Percentiles rank a stretch among this genome's conserved stretches.
Evolutionary conservation across 805 yeast species (phyloP).

Genomic region (Ogataea kodamae): DNA sequence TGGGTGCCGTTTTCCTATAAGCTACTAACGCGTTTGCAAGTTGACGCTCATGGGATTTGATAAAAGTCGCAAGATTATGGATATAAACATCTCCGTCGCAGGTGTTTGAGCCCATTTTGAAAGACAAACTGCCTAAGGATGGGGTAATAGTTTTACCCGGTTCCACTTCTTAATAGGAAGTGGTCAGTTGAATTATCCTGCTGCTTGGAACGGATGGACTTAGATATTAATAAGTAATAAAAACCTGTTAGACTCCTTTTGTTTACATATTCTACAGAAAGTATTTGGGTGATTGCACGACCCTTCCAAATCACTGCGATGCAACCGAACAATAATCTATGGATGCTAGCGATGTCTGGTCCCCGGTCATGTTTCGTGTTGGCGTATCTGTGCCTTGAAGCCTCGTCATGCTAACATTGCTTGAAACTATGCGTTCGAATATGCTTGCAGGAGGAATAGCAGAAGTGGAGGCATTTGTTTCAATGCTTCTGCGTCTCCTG

Average conservation of each 20-base stretch:
- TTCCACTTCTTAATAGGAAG: constrained; percentile 10
- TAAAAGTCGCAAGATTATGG: constrained; percentile 50
- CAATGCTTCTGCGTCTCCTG: constrained; percentile 34
- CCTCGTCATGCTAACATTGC: constrained; percentile 15
- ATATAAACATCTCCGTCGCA: constrained; percentile 58
- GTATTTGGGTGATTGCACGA: constrained; percentile 10
- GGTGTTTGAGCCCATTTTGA: constrained; percentile 28
- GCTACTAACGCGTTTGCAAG: constrained; percentile 57
- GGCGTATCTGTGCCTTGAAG: constrained; percentile 7
- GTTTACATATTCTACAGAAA: constrained; percentile 13
- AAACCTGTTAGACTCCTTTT: constrained; percentile 12
- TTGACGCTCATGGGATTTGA: constrained; percentile 54
- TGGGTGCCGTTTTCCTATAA: constrained; percentile 40
- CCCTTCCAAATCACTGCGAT: constrained; percentile 14
- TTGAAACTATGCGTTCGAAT: constrained; percentile 46
- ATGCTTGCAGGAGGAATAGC: constrained; percentile 77
- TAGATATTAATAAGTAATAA: constrained; percentile 6
- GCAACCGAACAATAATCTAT: constrained; percentile 18
- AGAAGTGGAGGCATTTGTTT: constrained; percentile 58
- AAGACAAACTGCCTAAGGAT: constrained; percentile 1
- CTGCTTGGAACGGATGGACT: constrained; percentile 1
- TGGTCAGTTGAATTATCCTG: constrained; percentile 2
- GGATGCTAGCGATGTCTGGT: constrained; percentile 19
- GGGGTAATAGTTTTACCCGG: constrained; percentile 6
- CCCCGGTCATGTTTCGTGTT: constrained; percentile 9